These are phyloP conservation scores for Sporothrix inflata DNA, from an alignment of 2,329 filamentous ascomycete species.

Conservation along the genomic window DNA sequence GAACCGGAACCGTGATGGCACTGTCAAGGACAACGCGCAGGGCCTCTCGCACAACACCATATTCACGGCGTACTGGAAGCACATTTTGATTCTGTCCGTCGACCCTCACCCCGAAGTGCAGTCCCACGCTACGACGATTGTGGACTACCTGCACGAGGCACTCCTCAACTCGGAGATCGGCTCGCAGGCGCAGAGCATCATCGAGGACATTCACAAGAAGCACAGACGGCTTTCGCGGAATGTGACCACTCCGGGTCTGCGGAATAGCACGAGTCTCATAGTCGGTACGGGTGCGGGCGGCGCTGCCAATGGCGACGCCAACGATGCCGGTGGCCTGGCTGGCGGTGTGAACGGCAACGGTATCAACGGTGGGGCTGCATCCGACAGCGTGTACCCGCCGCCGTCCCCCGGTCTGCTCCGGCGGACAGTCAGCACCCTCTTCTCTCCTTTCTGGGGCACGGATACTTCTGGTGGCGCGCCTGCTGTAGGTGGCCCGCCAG, in stretches of 20 bases:
- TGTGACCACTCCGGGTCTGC: conserved; percentile 46
- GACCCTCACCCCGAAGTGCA: conserved; percentile 95
- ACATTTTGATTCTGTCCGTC: conserved; percentile 84
- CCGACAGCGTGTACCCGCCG: conserved; percentile 47
- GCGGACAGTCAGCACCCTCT: conserved; percentile 65
- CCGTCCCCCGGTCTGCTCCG: conserved; percentile 63
- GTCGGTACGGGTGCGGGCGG: conserved; percentile 40
- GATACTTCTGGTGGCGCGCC: conserved; percentile 40
- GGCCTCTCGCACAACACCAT: conserved; percentile 82
- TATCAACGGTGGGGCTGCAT: conserved; percentile 31
- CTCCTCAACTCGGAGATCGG: conserved; percentile 79
- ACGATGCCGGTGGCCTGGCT: not conserved
- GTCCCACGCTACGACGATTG: conserved; percentile 78
- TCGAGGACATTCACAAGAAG: conserved; percentile 70
- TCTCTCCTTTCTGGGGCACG: conserved; percentile 58
- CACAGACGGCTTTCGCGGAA: conserved; percentile 53
- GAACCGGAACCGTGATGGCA: conserved; percentile 60
- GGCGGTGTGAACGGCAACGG: conserved; percentile 2
- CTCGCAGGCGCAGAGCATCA: conserved; percentile 67
- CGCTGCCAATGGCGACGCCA: not conserved
- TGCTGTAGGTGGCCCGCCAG: conserved; percentile 16
- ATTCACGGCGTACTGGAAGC: conserved; percentile 92
- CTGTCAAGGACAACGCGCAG: conserved; percentile 59
- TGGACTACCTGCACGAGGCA: conserved; percentile 81
- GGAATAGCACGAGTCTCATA: conserved; percentile 47